Evolutionary conservation across 2,329 filamentous ascomycete genomes (phyloP), one percentile per base, ranked within the genome.

Genomic region (Sporothrix phasma): DNA sequence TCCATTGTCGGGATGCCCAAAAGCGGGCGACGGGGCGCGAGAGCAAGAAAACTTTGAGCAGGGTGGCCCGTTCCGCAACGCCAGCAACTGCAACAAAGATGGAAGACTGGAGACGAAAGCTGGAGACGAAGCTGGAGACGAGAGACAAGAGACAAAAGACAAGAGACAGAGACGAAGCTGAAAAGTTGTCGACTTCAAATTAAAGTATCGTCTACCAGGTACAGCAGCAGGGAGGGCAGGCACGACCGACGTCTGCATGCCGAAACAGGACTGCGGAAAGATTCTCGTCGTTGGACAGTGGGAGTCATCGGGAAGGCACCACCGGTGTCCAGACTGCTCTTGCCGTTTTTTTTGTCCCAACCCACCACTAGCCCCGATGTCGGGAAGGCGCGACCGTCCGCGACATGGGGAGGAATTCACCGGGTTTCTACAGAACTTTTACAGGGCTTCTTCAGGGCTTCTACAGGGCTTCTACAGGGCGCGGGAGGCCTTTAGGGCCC

Each of bases 1-100:
- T 66, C 65, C 65, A 66, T 66, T 8, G 22, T 24, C 51, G 22
- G 53, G 59, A 51, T 45, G 51, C 51, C 60, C 53, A 62, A 24
- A 24, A 17, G 43, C 41, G 51, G 39, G 34, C 8, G 34, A 13
- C 17, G 5, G 31, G 24, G 7, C 17, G 37, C 24, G 51, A 63
- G 17, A 17, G 45, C 34, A 31, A 61, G 31, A 61, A 49, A 61
- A 61, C 29, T 49, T 29, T 60, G 39, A 46, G 3, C n/a, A 39
- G 26, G 8, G 51, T 39, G 51, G 51, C 31, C 31, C 11, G 51
- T 37, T 56, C 51, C 51, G 51, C 51, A 54, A 37, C 49, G n/a
- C n/a, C 31, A 54, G 49, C 49, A 54, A 37, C 31, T 29, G 29
- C 49, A 54, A n/a, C 22, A 29, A n/a, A 53, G 49, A 53, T 34